Conservation (phyloP, 495 filamentous ascomycete genomes). For the Delitschia confertaspora region DNA sequence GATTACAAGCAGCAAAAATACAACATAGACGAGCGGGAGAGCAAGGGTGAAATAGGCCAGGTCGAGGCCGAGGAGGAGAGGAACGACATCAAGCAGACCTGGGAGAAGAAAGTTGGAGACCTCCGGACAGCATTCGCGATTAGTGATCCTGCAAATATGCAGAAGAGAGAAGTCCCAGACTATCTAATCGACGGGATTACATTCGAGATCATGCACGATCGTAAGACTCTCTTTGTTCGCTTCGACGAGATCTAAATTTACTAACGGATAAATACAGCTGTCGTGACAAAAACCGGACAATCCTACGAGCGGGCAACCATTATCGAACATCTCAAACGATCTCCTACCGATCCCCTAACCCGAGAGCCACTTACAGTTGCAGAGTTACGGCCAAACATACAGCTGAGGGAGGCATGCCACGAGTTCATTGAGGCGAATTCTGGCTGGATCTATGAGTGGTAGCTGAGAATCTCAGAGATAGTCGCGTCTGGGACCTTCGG, state of each 20-base stretch:
- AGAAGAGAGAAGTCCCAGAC: slow-evolving; percentile 65
- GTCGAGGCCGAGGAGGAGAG: slow-evolving; percentile 46
- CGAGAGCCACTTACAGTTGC: slow-evolving; percentile 57
- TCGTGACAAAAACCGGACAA: slow-evolving; percentile 68
- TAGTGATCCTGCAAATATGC: slow-evolving; percentile 44
- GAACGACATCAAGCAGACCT: slow-evolving; percentile 44
- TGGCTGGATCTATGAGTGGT: slow-evolving; percentile 94
- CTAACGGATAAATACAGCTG: slow-evolving; percentile 16
- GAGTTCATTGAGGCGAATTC: slow-evolving; percentile 71
- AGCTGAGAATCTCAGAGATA: slow-evolving; percentile 11
- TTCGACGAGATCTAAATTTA: background rate
- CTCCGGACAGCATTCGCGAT: slow-evolving; percentile 54
- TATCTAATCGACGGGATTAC: slow-evolving; percentile 84
- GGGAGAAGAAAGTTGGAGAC: slow-evolving; percentile 50
- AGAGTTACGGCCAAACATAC: slow-evolving; percentile 78
- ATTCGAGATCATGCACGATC: slow-evolving; percentile 89
- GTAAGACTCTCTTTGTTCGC: slow-evolving; percentile 36
- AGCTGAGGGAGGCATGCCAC: slow-evolving; percentile 72
- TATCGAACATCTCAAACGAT: slow-evolving; percentile 70
- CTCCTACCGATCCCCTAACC: slow-evolving; percentile 72
- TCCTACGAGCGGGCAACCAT: slow-evolving; percentile 88
- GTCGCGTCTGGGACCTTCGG: background rate
- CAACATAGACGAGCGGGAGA: slow-evolving; percentile 35
- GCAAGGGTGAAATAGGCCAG: slow-evolving; percentile 22
- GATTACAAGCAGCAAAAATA: slow-evolving; percentile 41